Evolutionary conservation across 805 yeast species (phyloP).

Genomic region (Lipomyces mesembrius): DNA sequence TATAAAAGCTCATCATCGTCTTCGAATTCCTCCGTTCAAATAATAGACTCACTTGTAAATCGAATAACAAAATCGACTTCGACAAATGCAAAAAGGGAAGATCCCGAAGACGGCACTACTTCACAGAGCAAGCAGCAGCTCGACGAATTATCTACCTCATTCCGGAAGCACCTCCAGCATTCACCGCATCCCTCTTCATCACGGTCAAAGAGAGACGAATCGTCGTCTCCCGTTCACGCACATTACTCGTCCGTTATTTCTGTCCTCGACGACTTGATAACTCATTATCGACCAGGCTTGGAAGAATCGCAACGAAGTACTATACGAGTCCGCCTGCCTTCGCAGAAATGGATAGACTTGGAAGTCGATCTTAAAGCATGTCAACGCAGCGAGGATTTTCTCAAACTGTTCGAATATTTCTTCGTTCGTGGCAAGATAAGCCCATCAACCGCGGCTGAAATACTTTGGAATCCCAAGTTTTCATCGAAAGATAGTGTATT

Average conservation of each 20-base stretch:
- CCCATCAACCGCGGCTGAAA: conserved; percentile 10
- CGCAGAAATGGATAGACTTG: conserved; percentile 14
- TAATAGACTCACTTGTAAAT: neutral
- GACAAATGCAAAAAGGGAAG: neutral
- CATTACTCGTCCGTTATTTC: conserved; percentile 11
- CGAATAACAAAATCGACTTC: neutral
- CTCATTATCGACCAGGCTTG: conserved; percentile 7
- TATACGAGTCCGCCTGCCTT: conserved; percentile 2
- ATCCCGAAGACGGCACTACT: neutral
- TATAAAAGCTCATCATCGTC: neutral
- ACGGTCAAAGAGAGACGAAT: neutral
- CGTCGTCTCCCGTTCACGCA: conserved; percentile 21
- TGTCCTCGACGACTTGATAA: conserved; percentile 11
- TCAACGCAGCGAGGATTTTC: conserved; percentile 16
- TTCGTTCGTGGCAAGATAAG: conserved; percentile 24
- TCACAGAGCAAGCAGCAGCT: neutral
- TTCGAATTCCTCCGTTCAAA: neutral
- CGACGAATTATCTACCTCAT: conserved; percentile 4
- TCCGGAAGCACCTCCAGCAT: conserved; percentile 16
- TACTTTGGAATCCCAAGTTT: conserved; percentile 22
- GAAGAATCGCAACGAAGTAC: neutral
- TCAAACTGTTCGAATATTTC: conserved; percentile 17
- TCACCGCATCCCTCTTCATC: conserved; percentile 12
- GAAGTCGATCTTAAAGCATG: conserved; percentile 14
- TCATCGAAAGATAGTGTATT: conserved; percentile 5